phyloP scores from a whole-genome alignment of 1,284 basidiomycete species.

The Nidula niveotomentosa region DNA sequence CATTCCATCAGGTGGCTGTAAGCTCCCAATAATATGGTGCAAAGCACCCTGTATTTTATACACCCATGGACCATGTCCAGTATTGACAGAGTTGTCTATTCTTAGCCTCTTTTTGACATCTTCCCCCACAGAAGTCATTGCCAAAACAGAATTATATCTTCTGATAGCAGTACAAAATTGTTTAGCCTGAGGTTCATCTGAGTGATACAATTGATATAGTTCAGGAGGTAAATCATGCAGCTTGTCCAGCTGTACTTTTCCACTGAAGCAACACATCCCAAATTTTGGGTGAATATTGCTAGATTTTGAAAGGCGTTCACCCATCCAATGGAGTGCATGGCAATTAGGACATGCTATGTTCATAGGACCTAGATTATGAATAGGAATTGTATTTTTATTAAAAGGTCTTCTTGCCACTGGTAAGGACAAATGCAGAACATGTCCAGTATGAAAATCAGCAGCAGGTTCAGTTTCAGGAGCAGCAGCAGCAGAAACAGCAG shows the following conservation, averaged over 20 bases:
- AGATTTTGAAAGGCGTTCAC: neutral
- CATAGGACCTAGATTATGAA: slow-evolving; percentile 7
- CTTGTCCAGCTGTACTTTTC: neutral
- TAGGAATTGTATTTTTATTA: neutral
- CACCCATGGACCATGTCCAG: neutral
- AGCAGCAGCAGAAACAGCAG: too few relatives aligned
- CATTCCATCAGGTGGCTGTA: neutral
- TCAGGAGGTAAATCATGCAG: slow-evolving; percentile 1
- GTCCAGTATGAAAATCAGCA: too few relatives aligned
- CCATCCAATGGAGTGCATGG: slow-evolving; percentile 1
- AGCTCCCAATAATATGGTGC: slow-evolving; percentile 3
- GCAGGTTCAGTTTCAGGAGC: too few relatives aligned
- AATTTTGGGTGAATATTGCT: neutral
- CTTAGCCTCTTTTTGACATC: neutral
- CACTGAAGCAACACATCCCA: neutral
- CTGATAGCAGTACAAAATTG: slow-evolving; percentile 5
- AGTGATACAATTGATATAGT: neutral
- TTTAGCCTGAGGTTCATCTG: neutral
- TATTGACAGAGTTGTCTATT: neutral
- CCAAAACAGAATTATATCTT: slow-evolving; percentile 9
- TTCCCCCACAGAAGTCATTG: slow-evolving; percentile 1
- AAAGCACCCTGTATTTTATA: neutral
- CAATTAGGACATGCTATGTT: neutral
- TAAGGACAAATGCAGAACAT: too few relatives aligned
- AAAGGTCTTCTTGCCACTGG: neutral